Percentiles rank a stretch among this genome's conserved stretches.
Conservation (phyloP, 176 grass and related monocot species). For the Guadua angustifolia region DNA sequence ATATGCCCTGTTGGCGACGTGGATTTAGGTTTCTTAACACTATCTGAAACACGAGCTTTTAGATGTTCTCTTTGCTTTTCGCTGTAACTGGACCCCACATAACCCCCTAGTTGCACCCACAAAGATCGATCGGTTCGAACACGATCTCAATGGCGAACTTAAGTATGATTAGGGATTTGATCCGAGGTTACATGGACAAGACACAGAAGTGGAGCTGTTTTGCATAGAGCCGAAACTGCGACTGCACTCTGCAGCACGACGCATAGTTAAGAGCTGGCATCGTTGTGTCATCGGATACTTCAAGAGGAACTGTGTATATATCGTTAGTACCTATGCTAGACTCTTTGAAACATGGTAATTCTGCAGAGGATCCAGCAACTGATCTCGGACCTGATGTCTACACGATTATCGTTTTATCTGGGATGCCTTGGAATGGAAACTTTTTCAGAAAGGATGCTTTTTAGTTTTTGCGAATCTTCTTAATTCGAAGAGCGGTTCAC, state of each 20-base stretch:
- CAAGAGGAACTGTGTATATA: not conserved
- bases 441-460: too few species aligned
- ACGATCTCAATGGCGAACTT: not conserved
- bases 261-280: not conserved
- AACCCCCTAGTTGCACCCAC: not conserved
- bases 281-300: not conserved
- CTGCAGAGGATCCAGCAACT: too few species aligned
- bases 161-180: not conserved
- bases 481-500: too few species aligned
- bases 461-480: too few species aligned
- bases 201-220: not conserved
- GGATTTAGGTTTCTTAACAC: not conserved
- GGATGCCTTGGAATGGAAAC: too few species aligned
- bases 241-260: not conserved
- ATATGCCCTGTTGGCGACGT: not conserved
- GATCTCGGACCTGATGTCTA: too few species aligned
- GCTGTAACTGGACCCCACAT: not conserved
- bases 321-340: too few species aligned
- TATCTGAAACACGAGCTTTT: constrained; percentile 9
- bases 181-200: not conserved
- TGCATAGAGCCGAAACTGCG: not conserved
- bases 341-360: too few species aligned
- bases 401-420: too few species aligned
- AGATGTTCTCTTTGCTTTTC: constrained; percentile 28
- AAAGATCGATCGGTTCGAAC: not conserved